Percentiles rank a stretch among this genome's conserved stretches.
Evolutionary conservation across 192 early-diverging fungal species (phyloP).

Genomic region (Rhizoclosmatium globosum): DNA sequence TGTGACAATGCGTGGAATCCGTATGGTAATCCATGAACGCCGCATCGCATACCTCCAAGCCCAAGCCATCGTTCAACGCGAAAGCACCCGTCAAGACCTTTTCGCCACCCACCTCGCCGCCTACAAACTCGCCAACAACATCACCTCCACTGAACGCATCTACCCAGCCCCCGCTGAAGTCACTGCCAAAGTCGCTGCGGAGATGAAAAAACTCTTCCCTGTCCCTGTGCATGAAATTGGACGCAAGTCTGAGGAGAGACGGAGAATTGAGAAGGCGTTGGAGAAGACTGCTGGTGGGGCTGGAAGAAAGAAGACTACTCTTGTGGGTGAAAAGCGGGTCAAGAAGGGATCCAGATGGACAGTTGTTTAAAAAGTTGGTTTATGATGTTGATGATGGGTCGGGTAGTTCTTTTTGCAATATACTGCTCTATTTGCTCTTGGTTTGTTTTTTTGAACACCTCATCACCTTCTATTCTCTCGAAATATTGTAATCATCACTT

Average conservation of each 20-base stretch:
- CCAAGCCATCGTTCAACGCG: conserved; percentile 48
- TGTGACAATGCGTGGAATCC: conserved; percentile 59
- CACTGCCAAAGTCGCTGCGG: conserved; percentile 7
- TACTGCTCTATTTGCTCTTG: neutral
- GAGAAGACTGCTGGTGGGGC: neutral
- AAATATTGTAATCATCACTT: too few relatives aligned
- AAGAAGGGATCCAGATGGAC: conserved; percentile 34
- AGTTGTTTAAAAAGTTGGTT: conserved; percentile 21
- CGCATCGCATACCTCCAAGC: conserved; percentile 52
- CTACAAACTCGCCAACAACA: conserved; percentile 14
- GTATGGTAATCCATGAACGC: conserved; percentile 61
- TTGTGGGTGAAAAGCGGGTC: conserved; percentile 10
- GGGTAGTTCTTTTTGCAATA: too few relatives aligned
- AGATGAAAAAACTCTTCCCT: conserved; percentile 33
- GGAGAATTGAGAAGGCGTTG: conserved; percentile 27
- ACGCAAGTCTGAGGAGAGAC: conserved; percentile 24
- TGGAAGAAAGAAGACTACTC: conserved; percentile 21
- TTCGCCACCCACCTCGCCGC: conserved; percentile 20
- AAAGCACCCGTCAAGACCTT: conserved; percentile 17
- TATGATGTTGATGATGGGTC: too few relatives aligned
- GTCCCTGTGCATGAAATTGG: conserved; percentile 39
- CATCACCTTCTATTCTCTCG: too few relatives aligned
- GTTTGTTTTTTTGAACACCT: neutral
- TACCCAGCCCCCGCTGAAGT: neutral
- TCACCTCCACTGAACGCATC: neutral